A percentile compares a stretch with the other conserved stretches of the same genome.
Conservation (phyloP, 345 rosid genomes). For the Eucalyptus erythrocorys region DNA sequence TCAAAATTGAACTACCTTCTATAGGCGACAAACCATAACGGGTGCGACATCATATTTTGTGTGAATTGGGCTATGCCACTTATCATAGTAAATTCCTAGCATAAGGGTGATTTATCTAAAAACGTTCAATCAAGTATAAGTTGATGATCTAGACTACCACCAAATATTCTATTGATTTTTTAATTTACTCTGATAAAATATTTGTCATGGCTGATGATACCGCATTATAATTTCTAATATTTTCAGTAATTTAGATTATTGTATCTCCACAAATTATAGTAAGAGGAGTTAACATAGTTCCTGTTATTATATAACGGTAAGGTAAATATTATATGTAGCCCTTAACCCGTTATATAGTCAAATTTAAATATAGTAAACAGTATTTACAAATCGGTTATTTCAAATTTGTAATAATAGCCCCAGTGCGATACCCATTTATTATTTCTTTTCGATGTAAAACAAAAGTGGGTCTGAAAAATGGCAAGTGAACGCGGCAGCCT, state of each 20-base stretch:
- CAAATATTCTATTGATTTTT: too few species aligned
- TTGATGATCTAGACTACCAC: not conserved
- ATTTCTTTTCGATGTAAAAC: not conserved
- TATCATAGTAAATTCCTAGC: not conserved
- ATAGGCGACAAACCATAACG: too few species aligned
- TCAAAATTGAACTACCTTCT: not conserved
- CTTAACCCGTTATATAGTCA: not conserved
- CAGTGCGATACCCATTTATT: not conserved
- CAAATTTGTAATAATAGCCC: not conserved
- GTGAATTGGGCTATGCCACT: not conserved
- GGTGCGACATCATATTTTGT: not conserved
- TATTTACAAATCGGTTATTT: not conserved
- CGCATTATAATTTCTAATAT: too few species aligned
- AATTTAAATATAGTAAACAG: not conserved
- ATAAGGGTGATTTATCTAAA: too few species aligned
- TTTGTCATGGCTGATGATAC: not conserved
- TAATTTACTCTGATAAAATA: not conserved
- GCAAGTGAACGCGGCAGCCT: not conserved
- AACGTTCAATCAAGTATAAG: not conserved
- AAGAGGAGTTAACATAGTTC: not conserved
- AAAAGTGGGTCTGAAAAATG: not conserved
- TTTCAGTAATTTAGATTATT: not conserved
- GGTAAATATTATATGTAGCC: not conserved
- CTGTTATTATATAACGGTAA: not conserved
- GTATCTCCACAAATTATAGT: not conserved